These are phyloP conservation scores for Phanerochaete carnosa DNA, from an alignment of 768 basidiomycete genomes.

Conservation along the genomic window DNA sequence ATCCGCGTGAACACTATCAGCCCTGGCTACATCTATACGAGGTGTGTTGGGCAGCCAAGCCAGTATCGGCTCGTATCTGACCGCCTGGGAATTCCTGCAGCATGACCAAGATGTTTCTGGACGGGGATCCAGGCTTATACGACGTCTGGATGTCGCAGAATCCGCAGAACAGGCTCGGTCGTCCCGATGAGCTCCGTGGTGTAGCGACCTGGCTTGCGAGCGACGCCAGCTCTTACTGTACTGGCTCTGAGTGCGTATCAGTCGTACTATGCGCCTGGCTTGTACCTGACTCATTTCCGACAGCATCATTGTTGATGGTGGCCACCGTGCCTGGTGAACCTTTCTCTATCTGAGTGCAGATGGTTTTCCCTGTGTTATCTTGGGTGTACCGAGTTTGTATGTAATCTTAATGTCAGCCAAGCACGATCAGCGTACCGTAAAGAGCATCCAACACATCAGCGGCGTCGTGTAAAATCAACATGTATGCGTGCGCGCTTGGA, in stretches of 20 bases:
- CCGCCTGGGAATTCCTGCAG: conserved; percentile 27
- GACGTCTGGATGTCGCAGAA: conserved; percentile 65
- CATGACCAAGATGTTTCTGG: conserved; percentile 69
- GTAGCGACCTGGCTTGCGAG: conserved; percentile 53
- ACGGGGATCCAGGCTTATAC: conserved; percentile 54
- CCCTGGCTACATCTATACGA: conserved; percentile 70
- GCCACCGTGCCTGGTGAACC: conserved; percentile 21
- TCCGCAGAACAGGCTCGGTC: conserved; percentile 64
- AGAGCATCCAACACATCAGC: too few species aligned
- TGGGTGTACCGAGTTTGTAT: too few species aligned
- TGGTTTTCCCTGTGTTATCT: too few species aligned
- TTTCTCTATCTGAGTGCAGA: too few species aligned
- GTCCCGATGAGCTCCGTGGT: conserved; percentile 70
- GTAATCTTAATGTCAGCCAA: too few species aligned
- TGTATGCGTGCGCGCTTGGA: too few species aligned
- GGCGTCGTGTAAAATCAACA: too few species aligned
- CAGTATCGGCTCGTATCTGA: not conserved
- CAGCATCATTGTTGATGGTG: conserved; percentile 23
- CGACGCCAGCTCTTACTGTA: conserved; percentile 59
- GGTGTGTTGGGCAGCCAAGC: conserved; percentile 29
- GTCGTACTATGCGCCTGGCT: not conserved
- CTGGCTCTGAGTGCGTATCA: conserved; percentile 68
- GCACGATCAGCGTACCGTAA: too few species aligned
- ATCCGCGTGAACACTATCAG: conserved; percentile 74
- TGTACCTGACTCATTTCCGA: not conserved